phyloP scores from a whole-genome alignment of 1,284 basidiomycete species.

The Quambalaria eucalypti region DNA sequence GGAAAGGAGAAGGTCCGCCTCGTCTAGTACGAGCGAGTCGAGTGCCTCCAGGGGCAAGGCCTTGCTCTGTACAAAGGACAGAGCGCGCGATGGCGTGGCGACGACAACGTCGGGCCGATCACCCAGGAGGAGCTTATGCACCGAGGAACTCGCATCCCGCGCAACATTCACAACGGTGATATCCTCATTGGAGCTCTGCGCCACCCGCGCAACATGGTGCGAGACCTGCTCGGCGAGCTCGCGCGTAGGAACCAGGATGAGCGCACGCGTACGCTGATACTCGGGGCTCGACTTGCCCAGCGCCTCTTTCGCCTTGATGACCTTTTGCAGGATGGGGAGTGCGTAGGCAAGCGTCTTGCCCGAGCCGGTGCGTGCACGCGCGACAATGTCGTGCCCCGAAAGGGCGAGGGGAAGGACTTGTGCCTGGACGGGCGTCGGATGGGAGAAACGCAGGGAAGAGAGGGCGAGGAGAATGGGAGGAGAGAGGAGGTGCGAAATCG shows the following conservation, averaged over 20 bases:
- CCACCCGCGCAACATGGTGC: conserved; percentile 60
- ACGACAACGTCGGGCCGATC: conserved; percentile 88
- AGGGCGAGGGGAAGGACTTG: conserved; percentile 73
- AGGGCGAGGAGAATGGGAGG: conserved; percentile 63
- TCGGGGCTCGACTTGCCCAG: conserved; percentile 46
- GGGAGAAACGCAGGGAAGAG: conserved; percentile 70
- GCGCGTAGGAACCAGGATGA: conserved; percentile 86
- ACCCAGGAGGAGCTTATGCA: conserved; percentile 74
- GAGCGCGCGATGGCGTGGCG: conserved; percentile 76
- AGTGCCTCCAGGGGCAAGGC: conserved; percentile 50
- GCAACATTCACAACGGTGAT: conserved; percentile 72
- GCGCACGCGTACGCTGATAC: conserved; percentile 61
- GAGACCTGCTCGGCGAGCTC: conserved; percentile 88
- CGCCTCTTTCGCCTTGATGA: conserved; percentile 64
- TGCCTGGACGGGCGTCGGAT: conserved; percentile 69
- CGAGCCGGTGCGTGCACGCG: conserved; percentile 84
- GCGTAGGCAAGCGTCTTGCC: conserved; percentile 97
- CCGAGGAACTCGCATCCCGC: conserved; percentile 54
- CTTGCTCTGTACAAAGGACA: conserved; percentile 71
- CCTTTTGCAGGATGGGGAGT: conserved; percentile 80
- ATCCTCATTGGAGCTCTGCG: conserved; percentile 64
- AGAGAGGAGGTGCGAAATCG: conserved; percentile 14
- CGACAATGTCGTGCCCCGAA: conserved; percentile 83
- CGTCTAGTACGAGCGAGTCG: conserved; percentile 87
- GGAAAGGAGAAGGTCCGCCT: conserved; percentile 92